Base-by-base conservation (phyloP, 306 rosid species). In the Hippophae rhamnoides region DNA sequence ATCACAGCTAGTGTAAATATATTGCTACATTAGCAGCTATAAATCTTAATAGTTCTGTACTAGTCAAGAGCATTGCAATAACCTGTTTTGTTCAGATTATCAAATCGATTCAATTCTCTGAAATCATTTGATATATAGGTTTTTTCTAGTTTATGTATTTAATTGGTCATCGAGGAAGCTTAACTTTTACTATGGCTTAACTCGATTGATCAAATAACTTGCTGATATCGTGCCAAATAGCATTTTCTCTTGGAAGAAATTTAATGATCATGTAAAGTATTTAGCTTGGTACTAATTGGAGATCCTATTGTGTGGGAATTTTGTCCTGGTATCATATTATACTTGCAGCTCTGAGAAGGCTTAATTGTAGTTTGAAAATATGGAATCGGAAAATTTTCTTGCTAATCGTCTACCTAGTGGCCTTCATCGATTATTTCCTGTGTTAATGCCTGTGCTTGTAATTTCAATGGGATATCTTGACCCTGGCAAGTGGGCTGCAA, bases 401-500 rank as follows among this genome's bases (percentile, higher is more conserved):
- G 41, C 69, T 68, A 69, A 74, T 70, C 74, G 62, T 50, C 53
- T 51, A 48, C 74, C 63, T 14, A 75, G 72, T 25, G 73, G 59
- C 60, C 57, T 81, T 61, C 73, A 63, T 56, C 82, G 67, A 61
- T 79, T 80, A 64, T 75, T 85, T 69, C 95, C 89, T 54, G 78
- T 81, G 61, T 59, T 74, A 72, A 69, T 72, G 55, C 95, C 96
- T 7, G 67, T 68, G 59, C 90, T 90, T 78, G 71, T 90, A 80
- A 78, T 90, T 67, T 71, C 98, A 7, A 49, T 82, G 63, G 92
- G 87, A 76, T 90, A 90, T 82, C 72, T 87, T 80, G 96, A 90
- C 73, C 98, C 98, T 71, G 98, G 96, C 66, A 90, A 90, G 84
- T 90, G 95, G 98, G 84, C 79, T 1, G 96, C 95, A 9, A 76